phyloP scores from a whole-genome alignment of 2,329 filamentous ascomycete species.

The Colletotrichum simmondsii region DNA sequence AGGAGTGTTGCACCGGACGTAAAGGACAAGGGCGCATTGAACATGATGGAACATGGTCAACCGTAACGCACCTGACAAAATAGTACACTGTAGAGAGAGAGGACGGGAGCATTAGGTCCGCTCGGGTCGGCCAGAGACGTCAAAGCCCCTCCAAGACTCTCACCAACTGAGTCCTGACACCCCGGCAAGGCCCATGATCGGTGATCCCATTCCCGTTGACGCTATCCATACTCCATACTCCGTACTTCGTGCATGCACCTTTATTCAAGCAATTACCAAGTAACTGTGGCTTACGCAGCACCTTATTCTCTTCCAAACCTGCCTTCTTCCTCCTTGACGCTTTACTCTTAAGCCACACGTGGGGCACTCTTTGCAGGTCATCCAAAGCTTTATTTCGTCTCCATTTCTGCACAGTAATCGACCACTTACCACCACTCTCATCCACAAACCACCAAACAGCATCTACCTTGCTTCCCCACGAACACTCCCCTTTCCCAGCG shows the following conservation, averaged over 20 bases:
- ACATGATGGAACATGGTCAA: constrained; percentile 5
- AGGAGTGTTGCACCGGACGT: neutral
- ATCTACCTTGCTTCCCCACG: constrained; percentile 26
- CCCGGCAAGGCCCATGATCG: neutral
- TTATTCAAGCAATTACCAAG: neutral
- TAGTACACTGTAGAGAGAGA: neutral
- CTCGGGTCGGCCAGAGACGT: constrained; percentile 3
- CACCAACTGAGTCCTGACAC: too few relatives aligned
- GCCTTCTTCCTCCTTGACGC: neutral
- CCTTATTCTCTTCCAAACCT: neutral
- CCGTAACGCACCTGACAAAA: too few relatives aligned
- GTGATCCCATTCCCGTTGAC: neutral
- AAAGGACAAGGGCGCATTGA: neutral
- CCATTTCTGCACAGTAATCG: constrained; percentile 8
- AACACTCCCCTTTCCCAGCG: neutral
- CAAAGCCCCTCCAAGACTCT: constrained; percentile 12
- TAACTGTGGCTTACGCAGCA: neutral
- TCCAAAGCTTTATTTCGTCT: constrained; percentile 4
- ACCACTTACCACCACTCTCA: neutral
- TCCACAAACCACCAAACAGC: constrained; percentile 2
- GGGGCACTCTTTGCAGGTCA: neutral
- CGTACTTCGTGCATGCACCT: neutral
- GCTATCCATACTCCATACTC: neutral
- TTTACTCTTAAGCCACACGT: constrained; percentile 17
- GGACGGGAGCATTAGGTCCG: constrained; percentile 27